A percentile compares a stretch with the other conserved stretches of the same genome.
Conservation (phyloP, 116 monocot genomes). For the Zostera marina region DNA sequence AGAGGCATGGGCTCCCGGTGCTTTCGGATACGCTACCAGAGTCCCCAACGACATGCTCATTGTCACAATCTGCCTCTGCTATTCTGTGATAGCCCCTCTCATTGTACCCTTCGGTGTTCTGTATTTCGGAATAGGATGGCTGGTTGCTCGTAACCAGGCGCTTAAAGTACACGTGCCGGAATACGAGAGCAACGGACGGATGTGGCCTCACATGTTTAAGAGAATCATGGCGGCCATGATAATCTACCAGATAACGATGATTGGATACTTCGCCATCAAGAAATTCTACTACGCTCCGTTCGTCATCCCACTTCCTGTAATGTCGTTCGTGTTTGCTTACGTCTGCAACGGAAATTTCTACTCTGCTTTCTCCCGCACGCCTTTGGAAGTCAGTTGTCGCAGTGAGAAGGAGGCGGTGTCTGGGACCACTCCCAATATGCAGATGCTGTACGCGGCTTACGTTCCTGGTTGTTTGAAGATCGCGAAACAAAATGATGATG, state of each 20-base stretch:
- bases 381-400: conserved; percentile 37
- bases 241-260: conserved; percentile 75
- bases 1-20: conserved; percentile 85
- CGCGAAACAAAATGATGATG: conserved; percentile 24
- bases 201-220: conserved; percentile 96
- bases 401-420: conserved; percentile 14
- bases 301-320: conserved; percentile 29
- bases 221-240: conserved; percentile 55
- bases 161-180: conserved; percentile 68
- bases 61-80: conserved; percentile 67
- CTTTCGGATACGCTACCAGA: conserved; percentile 52
- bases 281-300: conserved; percentile 41
- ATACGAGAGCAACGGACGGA: conserved; percentile 74
- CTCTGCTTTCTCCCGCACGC: conserved; percentile 29
- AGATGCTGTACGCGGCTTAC: conserved; percentile 31
- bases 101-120: conserved; percentile 77
- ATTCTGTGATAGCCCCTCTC: conserved; percentile 81
- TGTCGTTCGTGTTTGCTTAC: conserved; percentile 43
- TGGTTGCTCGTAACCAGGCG: conserved; percentile 66
- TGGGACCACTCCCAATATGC: conserved; percentile 18
- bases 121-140: conserved; percentile 88
- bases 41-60: conserved; percentile 94
- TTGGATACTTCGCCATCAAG: conserved; percentile 58
- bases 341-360: conserved; percentile 52
- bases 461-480: conserved; percentile 45